These are phyloP conservation scores for Boletellus deceptivus DNA, from an alignment of 1,284 basidiomycete species.

Conservation along the genomic window DNA sequence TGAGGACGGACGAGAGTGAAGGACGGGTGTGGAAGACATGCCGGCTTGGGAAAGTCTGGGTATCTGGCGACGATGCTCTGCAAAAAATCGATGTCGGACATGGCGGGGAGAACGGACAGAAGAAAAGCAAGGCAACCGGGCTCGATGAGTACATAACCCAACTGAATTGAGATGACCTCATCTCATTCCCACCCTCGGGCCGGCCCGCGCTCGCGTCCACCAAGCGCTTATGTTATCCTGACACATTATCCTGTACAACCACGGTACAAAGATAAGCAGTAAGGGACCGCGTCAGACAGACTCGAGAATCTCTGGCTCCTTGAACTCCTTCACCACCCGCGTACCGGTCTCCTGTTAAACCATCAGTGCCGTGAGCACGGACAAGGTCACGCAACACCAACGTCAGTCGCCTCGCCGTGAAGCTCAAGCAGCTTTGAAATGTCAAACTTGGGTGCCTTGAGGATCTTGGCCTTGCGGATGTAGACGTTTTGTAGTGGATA, in stretches of 20 bases:
- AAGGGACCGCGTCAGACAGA: slow-evolving; percentile 60
- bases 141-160: too few species aligned
- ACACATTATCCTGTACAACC: slow-evolving; percentile 28
- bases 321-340: slow-evolving; percentile 86
- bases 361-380: slow-evolving; percentile 13
- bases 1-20: neutral
- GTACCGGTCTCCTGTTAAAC: slow-evolving; percentile 79
- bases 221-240: neutral
- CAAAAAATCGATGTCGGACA: slow-evolving; percentile 79
- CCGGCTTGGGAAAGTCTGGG: slow-evolving; percentile 88
- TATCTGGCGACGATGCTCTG: slow-evolving; percentile 66
- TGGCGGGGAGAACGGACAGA: slow-evolving; percentile 27
- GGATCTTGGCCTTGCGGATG: slow-evolving; percentile 96
- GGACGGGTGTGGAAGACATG: slow-evolving; percentile 32
- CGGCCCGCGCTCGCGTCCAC: neutral
- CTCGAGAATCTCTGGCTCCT: slow-evolving; percentile 87
- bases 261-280: slow-evolving; percentile 42
- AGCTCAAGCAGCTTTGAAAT: slow-evolving; percentile 93
- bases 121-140: slow-evolving; percentile 2
- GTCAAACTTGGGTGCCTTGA: slow-evolving; percentile 98
- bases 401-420: slow-evolving; percentile 91
- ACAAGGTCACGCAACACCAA: slow-evolving; percentile 42
- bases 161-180: too few species aligned
- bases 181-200: neutral
- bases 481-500: slow-evolving; percentile 99